Evolutionary conservation across 768 basidiomycete species (phyloP), one percentile per base, ranked within the genome.

Genomic region (Pulveroboletus frians): DNA sequence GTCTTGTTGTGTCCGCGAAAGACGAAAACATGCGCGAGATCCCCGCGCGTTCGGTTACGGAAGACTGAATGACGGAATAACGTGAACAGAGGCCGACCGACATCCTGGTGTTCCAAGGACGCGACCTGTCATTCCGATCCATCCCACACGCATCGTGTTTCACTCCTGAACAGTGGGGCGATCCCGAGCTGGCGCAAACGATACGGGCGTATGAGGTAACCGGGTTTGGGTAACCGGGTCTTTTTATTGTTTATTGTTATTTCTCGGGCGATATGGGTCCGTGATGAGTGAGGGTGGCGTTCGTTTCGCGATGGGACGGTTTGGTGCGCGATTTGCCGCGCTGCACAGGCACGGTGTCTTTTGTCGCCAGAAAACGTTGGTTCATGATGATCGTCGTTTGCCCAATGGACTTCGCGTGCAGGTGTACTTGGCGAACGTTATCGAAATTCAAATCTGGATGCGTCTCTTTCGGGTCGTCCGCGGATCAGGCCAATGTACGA

Each of bases 341-440:
- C 31, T 42, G 39, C 18, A 43, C 36, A 7, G 34, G 17, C 15
- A 26, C 30, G 45, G 15, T 32, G 32, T 47, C 7, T 21, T 43
- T 39, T 23, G 5, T n/a, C 3, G 30, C 27, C 38, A 35, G 17
- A 36, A 34, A 42, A 34, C 23, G 3, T 26, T 50, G 14, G 20
- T 11, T 46, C 11, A 31, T 43, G n/a, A 46, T 54, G 62, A 63
- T 63, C 63, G 61, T 60, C 60, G 57, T 41, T 53, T 29, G 31
- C 52, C 45, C 46, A 59, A 62, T 50, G 35, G 32, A 46, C 49
- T 26, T 26, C 23, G 23, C 23, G 23, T 26, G 23, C 43, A 58
- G 47, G 58, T 35, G 14, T 9, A 34, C n/a, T 17, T 14, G 27
- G 30, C 14, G 39, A 48, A 26, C 17, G 20, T 47, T 36, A 40